A percentile compares a stretch with the other conserved stretches of the same genome.
Evolutionary conservation across 306 rosid species (phyloP).

Genomic region (Glycyrrhiza uralensis): DNA sequence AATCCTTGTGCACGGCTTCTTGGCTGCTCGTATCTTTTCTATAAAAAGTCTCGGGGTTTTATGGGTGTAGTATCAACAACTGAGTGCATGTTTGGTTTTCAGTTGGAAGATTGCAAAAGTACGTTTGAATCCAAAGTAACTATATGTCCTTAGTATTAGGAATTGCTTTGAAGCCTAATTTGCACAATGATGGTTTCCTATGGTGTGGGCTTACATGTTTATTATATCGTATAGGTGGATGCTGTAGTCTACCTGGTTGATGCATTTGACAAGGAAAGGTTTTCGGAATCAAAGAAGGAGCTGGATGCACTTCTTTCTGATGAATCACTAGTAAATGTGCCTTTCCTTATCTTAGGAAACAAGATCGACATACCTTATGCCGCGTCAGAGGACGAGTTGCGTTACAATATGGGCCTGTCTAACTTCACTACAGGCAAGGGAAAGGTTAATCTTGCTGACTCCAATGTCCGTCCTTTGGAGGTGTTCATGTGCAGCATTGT

Average conservation of each 20-base stretch:
- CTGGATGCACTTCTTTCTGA: slow-evolving; percentile 77
- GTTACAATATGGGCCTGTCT: slow-evolving; percentile 57
- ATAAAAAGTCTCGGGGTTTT: neutral
- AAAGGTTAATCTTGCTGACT: slow-evolving; percentile 53
- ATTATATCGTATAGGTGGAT: slow-evolving; percentile 54
- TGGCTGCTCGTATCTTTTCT: neutral
- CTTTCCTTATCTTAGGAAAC: slow-evolving; percentile 79
- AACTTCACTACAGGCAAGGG: slow-evolving; percentile 86
- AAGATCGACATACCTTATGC: slow-evolving; percentile 81
- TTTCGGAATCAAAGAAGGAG: slow-evolving; percentile 70
- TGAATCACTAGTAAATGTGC: slow-evolving; percentile 58
- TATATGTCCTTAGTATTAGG: neutral
- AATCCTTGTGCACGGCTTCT: neutral
- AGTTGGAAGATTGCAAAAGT: too few species aligned
- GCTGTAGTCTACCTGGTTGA: slow-evolving; percentile 81
- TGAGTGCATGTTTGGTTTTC: too few species aligned
- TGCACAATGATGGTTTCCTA: neutral
- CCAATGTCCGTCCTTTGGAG: slow-evolving; percentile 72
- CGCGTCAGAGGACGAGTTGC: slow-evolving; percentile 76
- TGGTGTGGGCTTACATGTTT: neutral
- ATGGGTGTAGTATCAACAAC: neutral
- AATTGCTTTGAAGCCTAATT: neutral
- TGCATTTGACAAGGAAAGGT: slow-evolving; percentile 68
- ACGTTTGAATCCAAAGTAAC: too few species aligned
- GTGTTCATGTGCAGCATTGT: slow-evolving; percentile 94